Percentiles rank a stretch among this genome's conserved stretches.
Conservation (phyloP, 352 stramenopile genomes). For the Phytophthora pseudosyringae region DNA sequence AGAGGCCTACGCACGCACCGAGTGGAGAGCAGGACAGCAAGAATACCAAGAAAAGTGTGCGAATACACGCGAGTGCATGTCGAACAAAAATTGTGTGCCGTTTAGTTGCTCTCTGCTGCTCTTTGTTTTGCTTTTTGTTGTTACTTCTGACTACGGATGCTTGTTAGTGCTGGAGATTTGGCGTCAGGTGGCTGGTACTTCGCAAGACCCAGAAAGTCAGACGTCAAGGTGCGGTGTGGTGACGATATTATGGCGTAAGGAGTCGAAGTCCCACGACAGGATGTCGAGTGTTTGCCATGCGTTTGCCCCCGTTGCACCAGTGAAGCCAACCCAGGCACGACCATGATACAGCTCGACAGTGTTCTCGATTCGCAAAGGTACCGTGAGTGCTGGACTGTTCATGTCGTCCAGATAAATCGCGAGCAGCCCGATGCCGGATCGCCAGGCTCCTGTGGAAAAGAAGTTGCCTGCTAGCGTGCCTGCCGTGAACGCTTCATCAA, state of each 20-base stretch:
- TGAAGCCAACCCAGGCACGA: slow-evolving; percentile 93
- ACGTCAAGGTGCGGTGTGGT: slow-evolving; percentile 18
- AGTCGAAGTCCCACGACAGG: slow-evolving; percentile 82
- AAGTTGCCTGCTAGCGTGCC: slow-evolving; percentile 71
- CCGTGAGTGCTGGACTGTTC: slow-evolving; percentile 74
- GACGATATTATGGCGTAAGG: slow-evolving; percentile 48
- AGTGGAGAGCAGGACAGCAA: slow-evolving; percentile 42
- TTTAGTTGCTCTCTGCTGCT: slow-evolving; percentile 24
- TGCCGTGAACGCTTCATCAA: slow-evolving; percentile 60
- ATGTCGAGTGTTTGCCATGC: slow-evolving; percentile 92
- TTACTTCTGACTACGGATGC: slow-evolving; percentile 1
- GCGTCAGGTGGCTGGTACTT: not conserved
- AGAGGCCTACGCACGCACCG: slow-evolving; percentile 44
- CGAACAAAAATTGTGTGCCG: slow-evolving; percentile 22
- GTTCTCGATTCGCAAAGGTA: slow-evolving; percentile 87
- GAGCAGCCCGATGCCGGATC: slow-evolving; percentile 76
- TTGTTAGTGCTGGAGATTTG: slow-evolving; percentile 2
- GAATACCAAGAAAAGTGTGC: slow-evolving; percentile 46
- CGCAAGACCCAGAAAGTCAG: not conserved
- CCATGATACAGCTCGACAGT: slow-evolving; percentile 84
- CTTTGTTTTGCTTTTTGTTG: slow-evolving; percentile 8
- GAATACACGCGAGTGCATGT: slow-evolving; percentile 51
- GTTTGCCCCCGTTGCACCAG: slow-evolving; percentile 79
- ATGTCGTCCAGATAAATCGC: slow-evolving; percentile 91
- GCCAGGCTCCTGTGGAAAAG: slow-evolving; percentile 64